These are phyloP conservation scores for Candida glucosophila DNA, from an alignment of 1,139 yeast genomes.

Conservation along the genomic window DNA sequence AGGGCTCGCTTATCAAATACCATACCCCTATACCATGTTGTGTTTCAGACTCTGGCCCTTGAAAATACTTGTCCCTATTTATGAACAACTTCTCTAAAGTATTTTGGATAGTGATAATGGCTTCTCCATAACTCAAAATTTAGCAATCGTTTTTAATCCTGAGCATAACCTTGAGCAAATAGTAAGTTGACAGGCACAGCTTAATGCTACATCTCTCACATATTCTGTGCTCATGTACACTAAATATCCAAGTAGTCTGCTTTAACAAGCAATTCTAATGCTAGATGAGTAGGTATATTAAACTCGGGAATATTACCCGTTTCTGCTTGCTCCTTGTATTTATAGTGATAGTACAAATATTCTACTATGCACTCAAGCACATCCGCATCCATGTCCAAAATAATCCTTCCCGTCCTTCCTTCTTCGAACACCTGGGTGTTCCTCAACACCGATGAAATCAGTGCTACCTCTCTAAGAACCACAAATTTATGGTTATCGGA, in stretches of 20 bases:
- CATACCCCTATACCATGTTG: too few relatives aligned
- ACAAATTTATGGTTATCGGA: slow-evolving; percentile 63
- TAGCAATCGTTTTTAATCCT: too few relatives aligned
- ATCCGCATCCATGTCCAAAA: slow-evolving; percentile 60
- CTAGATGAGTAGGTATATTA: slow-evolving; percentile 88
- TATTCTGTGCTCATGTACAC: too few relatives aligned
- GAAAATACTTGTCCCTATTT: too few relatives aligned
- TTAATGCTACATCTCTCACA: too few relatives aligned
- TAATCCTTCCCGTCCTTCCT: slow-evolving; percentile 41
- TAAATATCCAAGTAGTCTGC: slow-evolving; percentile 77
- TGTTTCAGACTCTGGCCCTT: too few relatives aligned
- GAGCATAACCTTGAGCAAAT: too few relatives aligned
- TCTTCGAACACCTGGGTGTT: slow-evolving; percentile 58
- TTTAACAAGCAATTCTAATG: slow-evolving; percentile 81
- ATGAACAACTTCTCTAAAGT: too few relatives aligned
- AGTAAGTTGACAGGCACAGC: too few relatives aligned
- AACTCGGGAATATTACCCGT: slow-evolving; percentile 69
- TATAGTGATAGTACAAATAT: slow-evolving; percentile 68
- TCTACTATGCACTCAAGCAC: slow-evolving; percentile 78
- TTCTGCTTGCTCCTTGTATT: slow-evolving; percentile 54
- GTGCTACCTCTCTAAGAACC: slow-evolving; percentile 69
- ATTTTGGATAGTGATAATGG: too few relatives aligned
- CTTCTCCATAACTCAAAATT: too few relatives aligned
- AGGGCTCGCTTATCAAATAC: too few relatives aligned
- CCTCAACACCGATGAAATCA: slow-evolving; percentile 71